Percentiles rank a stretch among this genome's conserved stretches.
Evolutionary conservation across 257 asterid genomes (phyloP).

Genomic region (Ballota nigra): DNA sequence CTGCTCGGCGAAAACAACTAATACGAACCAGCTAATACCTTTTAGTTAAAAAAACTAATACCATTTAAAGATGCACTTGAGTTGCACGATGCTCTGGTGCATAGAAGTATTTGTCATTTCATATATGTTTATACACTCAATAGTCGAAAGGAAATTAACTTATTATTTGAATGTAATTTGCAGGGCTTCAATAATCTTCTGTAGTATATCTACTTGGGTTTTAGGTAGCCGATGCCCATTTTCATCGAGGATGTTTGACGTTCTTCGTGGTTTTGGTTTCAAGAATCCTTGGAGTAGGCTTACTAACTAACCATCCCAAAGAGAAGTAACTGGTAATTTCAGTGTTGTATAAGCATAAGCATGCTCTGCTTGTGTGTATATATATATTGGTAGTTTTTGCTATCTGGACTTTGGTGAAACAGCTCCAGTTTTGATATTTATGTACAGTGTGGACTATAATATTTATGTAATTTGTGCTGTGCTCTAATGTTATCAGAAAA

Average conservation of each 20-base stretch:
- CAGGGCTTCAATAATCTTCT: slow-evolving; percentile 30
- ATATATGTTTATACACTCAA: not conserved
- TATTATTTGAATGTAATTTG: not conserved
- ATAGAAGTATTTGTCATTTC: too few relatives aligned
- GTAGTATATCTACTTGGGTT: not conserved
- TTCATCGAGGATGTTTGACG: not conserved
- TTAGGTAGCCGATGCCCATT: not conserved
- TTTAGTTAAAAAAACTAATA: too few relatives aligned
- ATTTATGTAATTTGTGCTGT: slow-evolving; percentile 5
- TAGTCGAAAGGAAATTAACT: not conserved
- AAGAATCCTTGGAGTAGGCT: slow-evolving; percentile 4
- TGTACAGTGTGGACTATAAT: slow-evolving; percentile 16
- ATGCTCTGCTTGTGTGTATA: not conserved
- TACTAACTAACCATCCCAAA: not conserved
- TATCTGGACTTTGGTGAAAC: slow-evolving; percentile 10
- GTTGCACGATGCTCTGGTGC: too few relatives aligned
- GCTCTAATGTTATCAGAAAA: not conserved
- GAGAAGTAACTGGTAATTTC: slow-evolving; percentile 7
- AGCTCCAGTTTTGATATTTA: slow-evolving; percentile 12
- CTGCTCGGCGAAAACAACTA: too few relatives aligned
- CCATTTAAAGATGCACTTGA: too few relatives aligned
- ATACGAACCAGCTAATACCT: too few relatives aligned
- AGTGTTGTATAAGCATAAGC: slow-evolving; percentile 5
- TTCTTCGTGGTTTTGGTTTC: not conserved
- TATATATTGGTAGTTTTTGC: not conserved